phyloP scores from a whole-genome alignment of 2,329 filamentous ascomycete genomes.

The Leptographium flavum region DNA sequence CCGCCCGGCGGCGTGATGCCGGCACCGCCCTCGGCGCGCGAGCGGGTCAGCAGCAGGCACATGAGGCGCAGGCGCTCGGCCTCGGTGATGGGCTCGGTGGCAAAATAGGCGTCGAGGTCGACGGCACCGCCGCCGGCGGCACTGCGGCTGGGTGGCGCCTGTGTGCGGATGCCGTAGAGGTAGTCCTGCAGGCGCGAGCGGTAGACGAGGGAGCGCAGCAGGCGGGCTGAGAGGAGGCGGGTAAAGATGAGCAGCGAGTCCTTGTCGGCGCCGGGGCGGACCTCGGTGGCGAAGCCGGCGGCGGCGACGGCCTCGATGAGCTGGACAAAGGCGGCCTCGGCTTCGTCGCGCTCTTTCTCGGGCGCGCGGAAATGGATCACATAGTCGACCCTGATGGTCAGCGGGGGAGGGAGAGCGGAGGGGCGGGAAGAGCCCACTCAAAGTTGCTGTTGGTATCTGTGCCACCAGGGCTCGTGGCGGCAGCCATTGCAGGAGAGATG shows the following conservation, averaged over 20 bases:
- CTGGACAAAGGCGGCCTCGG: slow-evolving; percentile 61
- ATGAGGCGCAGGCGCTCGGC: slow-evolving; percentile 80
- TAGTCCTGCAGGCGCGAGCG: slow-evolving; percentile 83
- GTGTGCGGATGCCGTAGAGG: slow-evolving; percentile 73
- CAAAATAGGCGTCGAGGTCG: slow-evolving; percentile 50
- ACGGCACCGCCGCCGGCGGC: slow-evolving; percentile 25
- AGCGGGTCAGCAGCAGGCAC: slow-evolving; percentile 69
- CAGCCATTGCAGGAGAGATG: slow-evolving; percentile 11
- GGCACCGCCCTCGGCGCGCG: slow-evolving; percentile 61
- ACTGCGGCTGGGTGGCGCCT: slow-evolving; percentile 38
- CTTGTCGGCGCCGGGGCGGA: slow-evolving; percentile 57
- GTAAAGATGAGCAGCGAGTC: slow-evolving; percentile 71
- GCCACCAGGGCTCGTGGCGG: slow-evolving; percentile 3
- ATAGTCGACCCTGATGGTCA: slow-evolving; percentile 59
- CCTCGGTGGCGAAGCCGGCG: slow-evolving; percentile 77
- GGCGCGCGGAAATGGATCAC: slow-evolving; percentile 69
- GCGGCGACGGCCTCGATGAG: slow-evolving; percentile 61
- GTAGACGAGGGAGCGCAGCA: slow-evolving; percentile 70
- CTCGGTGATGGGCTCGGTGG: slow-evolving; percentile 65
- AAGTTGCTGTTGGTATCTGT: slow-evolving; percentile 15
- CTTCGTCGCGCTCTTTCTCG: slow-evolving; percentile 35
- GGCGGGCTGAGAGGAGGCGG: slow-evolving; percentile 59
- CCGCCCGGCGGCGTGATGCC: slow-evolving; percentile 44
- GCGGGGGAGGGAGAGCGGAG: not conserved
- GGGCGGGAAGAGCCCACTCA: slow-evolving; percentile 8